Evolutionary conservation across 2,329 filamentous ascomycete species (phyloP).

Genomic region (Fusarium vanettenii): DNA sequence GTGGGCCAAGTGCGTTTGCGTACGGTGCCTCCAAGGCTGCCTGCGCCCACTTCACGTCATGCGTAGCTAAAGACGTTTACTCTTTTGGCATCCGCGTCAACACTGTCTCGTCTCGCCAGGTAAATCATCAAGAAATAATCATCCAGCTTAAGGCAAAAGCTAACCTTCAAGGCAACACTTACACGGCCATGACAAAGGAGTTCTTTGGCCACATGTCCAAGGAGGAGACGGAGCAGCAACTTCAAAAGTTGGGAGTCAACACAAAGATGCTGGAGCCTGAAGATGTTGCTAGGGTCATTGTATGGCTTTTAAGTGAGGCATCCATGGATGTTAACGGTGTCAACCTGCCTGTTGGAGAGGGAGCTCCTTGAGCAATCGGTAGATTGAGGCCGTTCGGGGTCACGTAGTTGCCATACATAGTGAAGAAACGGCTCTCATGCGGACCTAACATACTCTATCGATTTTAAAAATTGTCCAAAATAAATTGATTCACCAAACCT

Average conservation of each 20-base stretch:
- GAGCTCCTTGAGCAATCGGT: background rate
- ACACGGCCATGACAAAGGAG: conserved; percentile 3
- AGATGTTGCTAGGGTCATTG: conserved; percentile 7
- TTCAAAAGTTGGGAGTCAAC: background rate
- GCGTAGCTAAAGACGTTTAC: background rate
- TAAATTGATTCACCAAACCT: background rate
- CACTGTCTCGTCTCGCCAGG: background rate
- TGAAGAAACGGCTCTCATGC: too few relatives aligned
- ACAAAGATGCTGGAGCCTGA: background rate
- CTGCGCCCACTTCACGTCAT: background rate
- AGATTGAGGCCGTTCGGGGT: background rate
- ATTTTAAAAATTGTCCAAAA: background rate
- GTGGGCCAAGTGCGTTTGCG: background rate
- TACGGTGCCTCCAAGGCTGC: background rate
- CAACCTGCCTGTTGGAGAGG: conserved; percentile 1
- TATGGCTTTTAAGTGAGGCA: conserved; percentile 7
- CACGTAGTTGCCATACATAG: background rate
- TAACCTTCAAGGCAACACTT: background rate
- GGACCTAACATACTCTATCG: too few relatives aligned
- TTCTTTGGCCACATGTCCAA: background rate
- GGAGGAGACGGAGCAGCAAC: conserved; percentile 1
- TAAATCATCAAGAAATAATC: background rate
- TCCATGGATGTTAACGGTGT: background rate
- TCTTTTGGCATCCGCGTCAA: background rate
- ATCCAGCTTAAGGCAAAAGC: background rate